Evolutionary conservation across 192 early-diverging fungal species (phyloP), one percentile per base, ranked within the genome.

Genomic region (Entomortierella lignicola): DNA sequence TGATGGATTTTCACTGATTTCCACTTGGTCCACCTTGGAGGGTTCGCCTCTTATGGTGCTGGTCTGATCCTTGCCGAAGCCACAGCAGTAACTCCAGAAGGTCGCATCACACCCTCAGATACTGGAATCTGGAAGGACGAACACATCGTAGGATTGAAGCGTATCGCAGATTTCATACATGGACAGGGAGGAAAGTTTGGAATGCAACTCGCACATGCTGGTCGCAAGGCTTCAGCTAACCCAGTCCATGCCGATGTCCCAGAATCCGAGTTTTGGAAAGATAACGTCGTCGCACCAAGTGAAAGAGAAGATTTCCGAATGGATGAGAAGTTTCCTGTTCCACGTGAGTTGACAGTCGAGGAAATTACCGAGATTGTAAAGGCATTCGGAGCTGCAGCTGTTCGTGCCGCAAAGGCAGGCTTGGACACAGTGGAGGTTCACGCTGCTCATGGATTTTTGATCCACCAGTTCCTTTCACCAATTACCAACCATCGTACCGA

Each of bases 361-460:
- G 89, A 93, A 52, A 96, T 99, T 64, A 79, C 85, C 3, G 57
- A 80, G 4, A 82, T 93, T 39, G 82, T 89, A 12, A 60, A 85
- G n/a, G 81, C 84, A 31, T 99, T 91, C 83, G 89, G 62, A 2
- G 60, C 83, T 17, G 90, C 91, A 34, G 92, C 95, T 6, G 62
- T 53, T 43, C 88, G 93, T 21, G 92, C 97, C 1, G 71, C 86
- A 55, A 83, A 88, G 60, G 96, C 95, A n/a, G 94, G 93, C 0
- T 92, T 96, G 72, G 94, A 97, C 60, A 91, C 90, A 15, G 80
- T 98, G n/a, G 97, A 98, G 81, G 81, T 98, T 26, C 96, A 97
- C 62, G 88, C 82, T 52, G 95, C 97, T 8, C 95, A 98, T 80
- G 97, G 97, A 18, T 98, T 96, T 82, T 80, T 98, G 55, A 58